Evolutionary conservation across 2,329 filamentous ascomycete genomes (phyloP), one percentile per base, ranked within the genome.

Genomic region (Rutstroemia sp.): DNA sequence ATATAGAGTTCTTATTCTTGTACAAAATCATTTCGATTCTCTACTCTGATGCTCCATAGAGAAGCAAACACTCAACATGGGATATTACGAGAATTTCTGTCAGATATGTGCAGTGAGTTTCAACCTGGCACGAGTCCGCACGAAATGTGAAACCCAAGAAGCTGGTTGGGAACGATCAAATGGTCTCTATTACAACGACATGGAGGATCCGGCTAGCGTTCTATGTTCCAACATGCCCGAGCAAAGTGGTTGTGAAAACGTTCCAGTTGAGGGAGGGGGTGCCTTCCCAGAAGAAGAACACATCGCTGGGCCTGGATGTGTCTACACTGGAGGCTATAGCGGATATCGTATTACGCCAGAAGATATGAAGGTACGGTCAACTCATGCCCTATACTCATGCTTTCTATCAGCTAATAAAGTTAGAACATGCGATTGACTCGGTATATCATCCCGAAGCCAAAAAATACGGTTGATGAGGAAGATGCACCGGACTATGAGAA

Each of bases 361-460:
- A 18, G 19, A 50, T 39, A 49, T 49, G 30, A 42, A 34, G 38
- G 37, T 45, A 39, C 14, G 9, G 4, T 27, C 5, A 21, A 44
- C 19, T 19, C 14, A 6, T 25, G 12, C 7, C 7, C 27, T 19
- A 2, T 3, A 19, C 19, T 12, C 18, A 8, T 25, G 6, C 38
- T 8, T 25, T 23, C 16, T 27, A 5, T 18, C 8, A 7, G 3
- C 27, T 45, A 12, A 46, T 46, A 25, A 23, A 25, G n/a, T 9
- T 14, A 50, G 53, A 18, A 55, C 37, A 55, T 55, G 27, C 41
- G 4, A 3, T 21, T 55, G 10, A 42, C 49, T 23, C 52, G 56
- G n/a, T 60, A 58, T 50, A 49, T 62, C 18, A n/a, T 60, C 16
- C 21, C 8, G 18, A 58, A 58, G 39, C 47, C 51, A 4, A 34